Evolutionary conservation across 306 rosid genomes (phyloP), one percentile per base, ranked within the genome.

Genomic region (Lotus japonicus): DNA sequence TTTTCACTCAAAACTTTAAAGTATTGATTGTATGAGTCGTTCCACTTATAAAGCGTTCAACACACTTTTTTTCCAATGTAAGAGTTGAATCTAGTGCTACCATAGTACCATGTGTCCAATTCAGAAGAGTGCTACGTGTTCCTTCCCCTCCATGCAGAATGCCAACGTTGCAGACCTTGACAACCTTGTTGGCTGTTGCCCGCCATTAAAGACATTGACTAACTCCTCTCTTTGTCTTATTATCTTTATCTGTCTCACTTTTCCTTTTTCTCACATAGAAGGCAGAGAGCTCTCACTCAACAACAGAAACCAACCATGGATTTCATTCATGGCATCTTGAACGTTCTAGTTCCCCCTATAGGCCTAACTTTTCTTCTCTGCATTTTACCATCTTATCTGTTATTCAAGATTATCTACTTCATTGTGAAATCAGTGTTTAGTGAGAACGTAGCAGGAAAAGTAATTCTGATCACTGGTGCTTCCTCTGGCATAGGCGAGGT

Each of bases 401-500:
- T 82, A 52, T 78, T 78, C 75, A 86, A 76, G 66, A 10, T 60
- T 31, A n/a, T 80, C 55, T 13, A 2, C 48, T 66, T 11, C 59
- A 14, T 19, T 42, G 7, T 17, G 49, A 67, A 60, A 66, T 75
- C 75, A 49, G 3, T 52, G 9, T 49, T 7, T 28, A 26, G 36
- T 12, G 83, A 81, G 71, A 63, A 85, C 57, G 84, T 88, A 35
- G 79, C 83, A 19, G 89, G 90, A 64, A 83, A 85, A 83, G 88
- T 88, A 4, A 58, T 88, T 31, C 79, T 88, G 6, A 83, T 83
- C 66, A 76, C 86, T 6, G 91, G 87, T 11, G 89, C 82, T 0
- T 85, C 86, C 61, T 88, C 86, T 0, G 80, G 89, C 61, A 83
- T 73, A 14, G 89, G 95, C 68, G 82, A 88, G 89, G 90, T n/a